Conservation (phyloP, 176 grass and related monocot species). For the Hyparrhenia diplandra region DNA sequence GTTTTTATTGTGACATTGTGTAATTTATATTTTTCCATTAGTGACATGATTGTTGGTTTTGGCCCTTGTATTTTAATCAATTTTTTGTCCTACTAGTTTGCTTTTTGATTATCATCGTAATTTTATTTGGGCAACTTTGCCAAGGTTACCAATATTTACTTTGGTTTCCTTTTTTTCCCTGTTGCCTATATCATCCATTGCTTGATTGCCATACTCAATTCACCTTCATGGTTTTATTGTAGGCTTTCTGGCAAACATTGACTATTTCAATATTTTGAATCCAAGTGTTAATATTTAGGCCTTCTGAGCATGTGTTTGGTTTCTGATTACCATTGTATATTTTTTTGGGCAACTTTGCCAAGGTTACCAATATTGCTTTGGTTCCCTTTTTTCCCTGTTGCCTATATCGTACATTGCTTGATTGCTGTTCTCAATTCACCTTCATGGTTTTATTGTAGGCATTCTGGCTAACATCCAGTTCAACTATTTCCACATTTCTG, state of each 20-base stretch:
- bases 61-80: neutral
- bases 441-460: too few species aligned
- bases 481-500: neutral
- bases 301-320: too few species aligned
- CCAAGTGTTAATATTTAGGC: too few species aligned
- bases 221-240: slow-evolving; percentile 7
- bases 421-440: too few species aligned
- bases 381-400: too few species aligned
- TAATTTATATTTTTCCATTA: neutral
- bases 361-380: too few species aligned
- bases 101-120: neutral
- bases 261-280: too few species aligned
- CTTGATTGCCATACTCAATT: slow-evolving; percentile 21
- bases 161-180: slow-evolving; percentile 84
- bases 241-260: slow-evolving; percentile 27
- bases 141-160: slow-evolving; percentile 50
- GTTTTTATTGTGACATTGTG: neutral
- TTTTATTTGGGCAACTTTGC: slow-evolving; percentile 48
- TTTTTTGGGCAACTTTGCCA: too few species aligned
- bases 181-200: slow-evolving; percentile 52
- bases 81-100: neutral
- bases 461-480: too few species aligned
- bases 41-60: neutral
- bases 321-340: too few species aligned
- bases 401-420: too few species aligned